Base-by-base conservation (phyloP, 2,329 filamentous ascomycete species). In the Colletotrichum noveboracense region DNA sequence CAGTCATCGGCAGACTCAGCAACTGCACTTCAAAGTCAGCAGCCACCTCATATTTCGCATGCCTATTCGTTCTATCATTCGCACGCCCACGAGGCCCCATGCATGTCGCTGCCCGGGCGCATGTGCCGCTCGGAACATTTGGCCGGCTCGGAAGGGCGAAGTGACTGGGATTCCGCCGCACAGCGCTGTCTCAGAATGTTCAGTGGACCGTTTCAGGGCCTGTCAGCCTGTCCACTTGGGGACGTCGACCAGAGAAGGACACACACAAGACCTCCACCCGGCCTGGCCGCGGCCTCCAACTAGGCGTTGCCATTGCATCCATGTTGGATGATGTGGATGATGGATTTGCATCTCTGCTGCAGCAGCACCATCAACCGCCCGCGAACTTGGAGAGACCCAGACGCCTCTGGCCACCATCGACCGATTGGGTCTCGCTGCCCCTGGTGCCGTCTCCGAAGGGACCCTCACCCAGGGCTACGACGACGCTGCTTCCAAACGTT, bases 181-280 rank as follows among this genome's bases (percentile, higher is more conserved):
- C 43, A 48, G 65, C 18, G 56, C 34, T 38, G 73, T 75, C 73
- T 75, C 73, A 69, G 73, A 73, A 64, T 55, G 18, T 30, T 52
- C 38, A 26, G 73, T 68, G 58, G 58, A 32, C 26, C 43, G 73
- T 75, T 75, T 75, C 73, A 75, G 73, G 73, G 70, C 64, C 70
- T 67, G 69, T 58, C 64, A 43, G 55, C 52, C 52, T 43, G 38
- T 43, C 68, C 73, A 75, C 55, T 75, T 43, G 38, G 38, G 43
- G 18, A 48, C 36, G 52, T 7, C 36, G 24, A 56, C 55, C n/a
- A 14, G n/a, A 56, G 38, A 55, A 52, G 38, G 9, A 43, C 43
- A 52, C 43, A 38, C 21, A 66, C 52, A 30, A 65, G 55, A 24
- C 55, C 28, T 26, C 21, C 26, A 26, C 58, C 66, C 66, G 43